Evolutionary conservation across 148 eudicot genomes (phyloP).

Genomic region (Rhododendron vialii): DNA sequence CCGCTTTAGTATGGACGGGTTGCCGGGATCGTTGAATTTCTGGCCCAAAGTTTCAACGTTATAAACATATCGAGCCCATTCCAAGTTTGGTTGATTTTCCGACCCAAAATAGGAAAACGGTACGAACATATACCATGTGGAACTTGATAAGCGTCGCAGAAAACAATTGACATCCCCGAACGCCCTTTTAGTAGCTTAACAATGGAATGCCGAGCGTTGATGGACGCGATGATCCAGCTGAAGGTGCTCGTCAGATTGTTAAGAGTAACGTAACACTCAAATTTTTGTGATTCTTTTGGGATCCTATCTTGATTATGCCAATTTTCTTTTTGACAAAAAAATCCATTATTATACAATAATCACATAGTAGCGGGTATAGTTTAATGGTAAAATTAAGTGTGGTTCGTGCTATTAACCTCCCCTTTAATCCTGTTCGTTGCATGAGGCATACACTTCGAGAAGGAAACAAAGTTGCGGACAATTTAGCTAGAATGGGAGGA

Average conservation of each 20-base stretch:
- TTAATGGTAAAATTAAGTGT: background rate
- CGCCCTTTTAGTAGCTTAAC: no score
- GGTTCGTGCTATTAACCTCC: no score
- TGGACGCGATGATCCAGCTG: background rate
- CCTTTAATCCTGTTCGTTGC: no score
- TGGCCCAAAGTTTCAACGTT: background rate
- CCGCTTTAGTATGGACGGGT: no score
- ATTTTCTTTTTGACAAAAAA: no score
- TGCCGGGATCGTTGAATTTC: no score
- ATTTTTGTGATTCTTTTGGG: no score
- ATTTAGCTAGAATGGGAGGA: background rate
- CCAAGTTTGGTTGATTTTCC: background rate
- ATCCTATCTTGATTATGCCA: background rate
- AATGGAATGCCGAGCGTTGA: background rate
- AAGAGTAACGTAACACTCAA: no score
- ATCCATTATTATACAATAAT: background rate
- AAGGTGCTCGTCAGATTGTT: no score
- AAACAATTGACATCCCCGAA: background rate
- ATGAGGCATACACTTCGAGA: background rate
- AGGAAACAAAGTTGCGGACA: background rate
- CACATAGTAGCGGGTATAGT: background rate
- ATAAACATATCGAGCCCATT: background rate
- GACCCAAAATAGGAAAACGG: background rate
- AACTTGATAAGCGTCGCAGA: no score
- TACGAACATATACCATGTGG: background rate